A percentile compares a stretch with the other conserved stretches of the same genome.
Conservation (phyloP, 2,329 filamentous ascomycete species). For the Rosellinia necatrix region DNA sequence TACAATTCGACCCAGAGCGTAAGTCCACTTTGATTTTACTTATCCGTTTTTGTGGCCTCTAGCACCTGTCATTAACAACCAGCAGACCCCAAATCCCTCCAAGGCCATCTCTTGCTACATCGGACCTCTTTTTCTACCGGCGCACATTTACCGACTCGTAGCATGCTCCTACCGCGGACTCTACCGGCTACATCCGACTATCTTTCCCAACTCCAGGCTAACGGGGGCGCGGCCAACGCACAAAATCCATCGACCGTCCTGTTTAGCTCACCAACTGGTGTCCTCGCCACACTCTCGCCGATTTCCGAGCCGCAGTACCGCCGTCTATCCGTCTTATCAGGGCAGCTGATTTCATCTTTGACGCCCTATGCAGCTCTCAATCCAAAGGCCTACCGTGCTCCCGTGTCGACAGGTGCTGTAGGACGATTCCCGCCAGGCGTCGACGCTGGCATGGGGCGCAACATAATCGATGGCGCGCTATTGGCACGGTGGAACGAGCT, state of each 20-base stretch:
- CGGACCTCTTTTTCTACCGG: conserved; percentile 87
- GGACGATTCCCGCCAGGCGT: conserved; percentile 54
- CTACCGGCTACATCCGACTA: conserved; percentile 48
- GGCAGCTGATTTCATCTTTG: conserved; percentile 76
- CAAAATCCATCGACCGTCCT: conserved; percentile 58
- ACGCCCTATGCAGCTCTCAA: conserved; percentile 82
- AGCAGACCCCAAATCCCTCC: conserved; percentile 87
- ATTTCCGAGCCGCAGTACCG: conserved; percentile 82
- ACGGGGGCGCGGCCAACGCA: conserved; percentile 41
- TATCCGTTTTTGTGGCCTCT: background rate
- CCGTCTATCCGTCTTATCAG: conserved; percentile 78
- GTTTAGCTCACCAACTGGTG: conserved; percentile 75
- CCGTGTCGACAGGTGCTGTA: conserved; percentile 51
- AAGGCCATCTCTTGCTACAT: conserved; percentile 85
- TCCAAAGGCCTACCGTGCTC: conserved; percentile 74
- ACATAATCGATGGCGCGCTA: conserved; percentile 78
- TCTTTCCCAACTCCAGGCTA: conserved; percentile 30
- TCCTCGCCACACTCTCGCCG: conserved; percentile 75
- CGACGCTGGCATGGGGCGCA: conserved; percentile 63
- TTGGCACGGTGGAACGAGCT: conserved; percentile 77
- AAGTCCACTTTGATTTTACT: conserved; percentile 45
- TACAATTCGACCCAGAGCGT: conserved; percentile 96
- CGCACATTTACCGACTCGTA: conserved; percentile 73
- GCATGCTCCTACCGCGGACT: conserved; percentile 75
- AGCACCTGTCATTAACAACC: conserved; percentile 33